These are phyloP conservation scores for Punica granatum DNA, from an alignment of 345 rosid species.

Conservation along the genomic window DNA sequence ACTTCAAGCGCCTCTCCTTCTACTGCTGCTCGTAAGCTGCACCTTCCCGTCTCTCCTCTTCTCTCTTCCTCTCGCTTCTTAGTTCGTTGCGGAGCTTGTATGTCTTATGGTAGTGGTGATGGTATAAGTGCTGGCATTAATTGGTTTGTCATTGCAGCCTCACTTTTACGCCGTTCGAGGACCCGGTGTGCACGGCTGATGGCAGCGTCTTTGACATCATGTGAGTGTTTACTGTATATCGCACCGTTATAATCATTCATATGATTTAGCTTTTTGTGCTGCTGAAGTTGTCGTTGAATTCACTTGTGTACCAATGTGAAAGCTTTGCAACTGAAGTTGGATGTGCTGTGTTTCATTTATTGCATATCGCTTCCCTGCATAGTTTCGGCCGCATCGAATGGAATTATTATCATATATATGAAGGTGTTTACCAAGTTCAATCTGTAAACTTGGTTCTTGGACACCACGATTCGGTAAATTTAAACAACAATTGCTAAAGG, in stretches of 20 bases:
- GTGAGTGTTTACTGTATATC: constrained; percentile 29
- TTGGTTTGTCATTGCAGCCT: constrained; percentile 45
- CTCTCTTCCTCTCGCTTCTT: background rate
- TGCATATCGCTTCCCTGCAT: background rate
- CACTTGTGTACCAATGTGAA: background rate
- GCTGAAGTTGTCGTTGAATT: background rate
- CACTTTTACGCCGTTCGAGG: constrained; percentile 78
- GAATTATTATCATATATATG: background rate
- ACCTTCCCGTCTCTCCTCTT: background rate
- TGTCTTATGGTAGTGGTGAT: background rate
- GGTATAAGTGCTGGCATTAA: background rate
- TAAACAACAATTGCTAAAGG: background rate
- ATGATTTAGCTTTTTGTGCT: background rate
- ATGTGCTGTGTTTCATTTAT: background rate
- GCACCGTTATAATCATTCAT: background rate
- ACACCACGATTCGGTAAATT: background rate
- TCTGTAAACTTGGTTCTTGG: background rate
- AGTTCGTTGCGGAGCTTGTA: background rate
- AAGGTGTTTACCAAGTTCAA: background rate
- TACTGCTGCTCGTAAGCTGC: constrained; percentile 86
- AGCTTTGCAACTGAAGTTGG: background rate
- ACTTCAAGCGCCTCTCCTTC: constrained; percentile 92
- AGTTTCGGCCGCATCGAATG: background rate
- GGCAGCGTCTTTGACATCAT: constrained; percentile 87
- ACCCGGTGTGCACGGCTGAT: constrained; percentile 66